Percentiles rank a stretch among this genome's conserved stretches.
phyloP scores from a whole-genome alignment of 352 stramenopile species.

The Phytophthora lateralis region DNA sequence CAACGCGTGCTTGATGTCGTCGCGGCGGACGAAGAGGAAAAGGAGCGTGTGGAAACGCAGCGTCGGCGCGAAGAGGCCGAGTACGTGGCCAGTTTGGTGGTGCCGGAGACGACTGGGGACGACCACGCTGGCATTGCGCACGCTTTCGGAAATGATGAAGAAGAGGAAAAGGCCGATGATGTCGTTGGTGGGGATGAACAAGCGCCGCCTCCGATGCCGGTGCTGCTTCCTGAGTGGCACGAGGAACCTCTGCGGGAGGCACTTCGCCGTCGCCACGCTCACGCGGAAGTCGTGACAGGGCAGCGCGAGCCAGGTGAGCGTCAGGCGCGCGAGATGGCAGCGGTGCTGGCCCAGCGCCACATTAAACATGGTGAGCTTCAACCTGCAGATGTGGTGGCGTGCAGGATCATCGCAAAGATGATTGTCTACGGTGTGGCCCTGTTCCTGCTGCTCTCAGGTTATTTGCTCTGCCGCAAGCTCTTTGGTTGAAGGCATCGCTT shows the following conservation, averaged over 20 bases:
- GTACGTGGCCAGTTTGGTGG: slow-evolving; percentile 42
- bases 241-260: slow-evolving; percentile 49
- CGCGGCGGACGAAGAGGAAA: slow-evolving; percentile 55
- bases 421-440: slow-evolving; percentile 46
- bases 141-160: slow-evolving; percentile 50
- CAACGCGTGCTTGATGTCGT: slow-evolving; percentile 67
- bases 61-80: slow-evolving; percentile 39
- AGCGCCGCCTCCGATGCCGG: slow-evolving; percentile 14
- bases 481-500: slow-evolving; percentile 24
- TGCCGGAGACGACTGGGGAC: slow-evolving; percentile 28
- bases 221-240: slow-evolving; percentile 71
- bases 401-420: slow-evolving; percentile 52
- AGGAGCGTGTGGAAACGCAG: slow-evolving; percentile 36
- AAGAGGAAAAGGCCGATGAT: slow-evolving; percentile 41
- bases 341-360: slow-evolving; percentile 49
- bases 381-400: slow-evolving; percentile 49
- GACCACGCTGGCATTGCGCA: slow-evolving; percentile 42
- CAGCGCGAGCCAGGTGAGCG: slow-evolving; percentile 47
- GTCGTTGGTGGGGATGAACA: slow-evolving; percentile 17
- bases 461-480: slow-evolving; percentile 32
- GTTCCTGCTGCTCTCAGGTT: slow-evolving; percentile 42
- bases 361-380: slow-evolving; percentile 44
- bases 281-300: slow-evolving; percentile 27
- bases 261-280: slow-evolving; percentile 58
- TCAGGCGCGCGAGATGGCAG: slow-evolving; percentile 58